Evolutionary conservation across 345 rosid genomes (phyloP), one percentile per base, ranked within the genome.

Genomic region (Eucalyptus regnans): DNA sequence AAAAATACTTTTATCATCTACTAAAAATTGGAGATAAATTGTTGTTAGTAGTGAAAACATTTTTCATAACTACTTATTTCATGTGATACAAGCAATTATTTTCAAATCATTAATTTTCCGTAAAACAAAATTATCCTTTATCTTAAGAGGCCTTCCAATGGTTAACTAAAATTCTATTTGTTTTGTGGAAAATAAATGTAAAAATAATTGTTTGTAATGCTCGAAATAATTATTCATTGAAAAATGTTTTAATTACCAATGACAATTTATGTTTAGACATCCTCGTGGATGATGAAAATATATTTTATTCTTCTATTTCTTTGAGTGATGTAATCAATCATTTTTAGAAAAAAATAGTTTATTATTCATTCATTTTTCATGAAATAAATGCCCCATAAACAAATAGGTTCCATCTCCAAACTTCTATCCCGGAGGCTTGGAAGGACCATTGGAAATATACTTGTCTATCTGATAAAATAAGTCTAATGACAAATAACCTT

Each of bases 231-330:
- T 18, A 9, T 41, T 33, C 23, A 68, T 33, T 20, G 12, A 33
- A 68, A 68, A 16, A 68, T 16, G 4, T 31, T 31, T 33, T 68
- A 16, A 9, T 68, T 31, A 31, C 16, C 23, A 3, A 31, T 3
- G 10, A 31, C 7, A 68, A 33, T 68, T 68, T 68, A 17, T 68
- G 23, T 33, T 1, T 68, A 68, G 37, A 68, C 20, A 31, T 33
- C 1, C 41, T 33, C 0, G 1, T 9, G 25, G 44, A 17, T 2
- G 4, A 5, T 68, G 23, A 33, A 33, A 33, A 33, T 68, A 68
- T 33, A 1, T 68, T 68, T 17, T 20, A 33, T 18, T 17, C 13
- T 2, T 68, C 41, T 20, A 31, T 66, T n/a, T 66, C 17, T n/a
- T 16, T 31, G 9, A 66, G 20, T 8, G 11, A n/a, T 66, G 9